Base-by-base conservation (phyloP, 75 land plant species). In the Cupressus sempervirens region DNA sequence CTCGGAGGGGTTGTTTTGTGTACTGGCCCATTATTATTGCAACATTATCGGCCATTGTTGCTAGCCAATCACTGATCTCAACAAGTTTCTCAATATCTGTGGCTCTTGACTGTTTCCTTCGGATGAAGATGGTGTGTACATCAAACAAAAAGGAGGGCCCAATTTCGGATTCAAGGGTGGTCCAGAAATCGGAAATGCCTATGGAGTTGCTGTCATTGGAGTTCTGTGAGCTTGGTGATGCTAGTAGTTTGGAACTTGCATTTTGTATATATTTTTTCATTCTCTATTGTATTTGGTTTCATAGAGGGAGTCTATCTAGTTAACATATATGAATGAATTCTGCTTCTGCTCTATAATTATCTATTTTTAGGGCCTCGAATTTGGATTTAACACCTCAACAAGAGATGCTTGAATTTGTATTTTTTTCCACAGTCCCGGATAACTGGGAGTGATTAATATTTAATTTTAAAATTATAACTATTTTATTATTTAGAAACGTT, bases 201-300 rank as follows among this genome's bases (percentile, higher is more conserved):
- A 86, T 76, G 90, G 92, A 29, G 91, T 89, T 50, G 91, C 90
- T 9, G 93, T 91, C 75, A 87, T 93, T 20, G 83, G 82, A 45
- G 93, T 93, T n/a, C 92, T 93, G 94, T 90, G 86, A 68, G 85
- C 29, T 53, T 93, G 41, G 91, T 91, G 14, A 93, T 93, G 91
- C 84, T 88, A 1, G 76, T 88, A 14, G 53, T 92, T 26, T 93
- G 94, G 94, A 46, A 86, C 45, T 67, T 83, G n/a, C 81, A 72
- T 11, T 18, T 91, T 8, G 5, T 85, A 30, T 81, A 81, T 9
- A 87, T 86, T 0, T 36, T 84, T 16, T 18, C 82, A 40, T 93
- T 90, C 83, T 65, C 90, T 48, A 18, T 43, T 1, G 23, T 89
- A 2, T 93, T 90, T 65, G 32, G 73, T 13, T 23, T 56, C n/a